These are phyloP conservation scores for Globisporangium alternatum DNA, from an alignment of 352 stramenopile genomes.

Conservation along the genomic window DNA sequence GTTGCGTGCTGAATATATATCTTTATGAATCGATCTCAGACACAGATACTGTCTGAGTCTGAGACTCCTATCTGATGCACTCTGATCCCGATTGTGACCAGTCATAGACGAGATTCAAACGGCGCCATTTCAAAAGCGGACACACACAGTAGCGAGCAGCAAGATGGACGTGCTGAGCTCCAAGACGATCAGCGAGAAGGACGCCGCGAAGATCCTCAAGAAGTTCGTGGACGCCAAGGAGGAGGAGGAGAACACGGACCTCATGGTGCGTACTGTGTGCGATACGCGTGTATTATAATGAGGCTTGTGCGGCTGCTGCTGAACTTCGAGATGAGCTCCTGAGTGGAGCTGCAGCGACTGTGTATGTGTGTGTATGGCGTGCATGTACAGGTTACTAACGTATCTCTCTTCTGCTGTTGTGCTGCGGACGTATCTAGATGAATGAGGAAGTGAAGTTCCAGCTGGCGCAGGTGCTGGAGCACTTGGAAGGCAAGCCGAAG, in stretches of 20 bases:
- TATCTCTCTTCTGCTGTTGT: neutral
- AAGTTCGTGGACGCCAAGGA: conserved; percentile 73
- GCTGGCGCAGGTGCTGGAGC: conserved; percentile 66
- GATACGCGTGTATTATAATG: conserved; percentile 15
- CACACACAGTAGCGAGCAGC: neutral
- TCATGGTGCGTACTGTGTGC: conserved; percentile 47
- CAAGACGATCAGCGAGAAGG: conserved; percentile 57
- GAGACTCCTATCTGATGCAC: neutral
- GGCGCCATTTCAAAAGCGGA: neutral
- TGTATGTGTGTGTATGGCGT: conserved; percentile 1
- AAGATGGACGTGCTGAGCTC: conserved; percentile 69
- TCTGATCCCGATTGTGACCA: conserved; percentile 8
- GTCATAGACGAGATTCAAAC: neutral
- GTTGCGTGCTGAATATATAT: conserved; percentile 10
- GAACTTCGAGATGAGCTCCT: neutral
- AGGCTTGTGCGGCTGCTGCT: neutral
- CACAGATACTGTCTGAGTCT: neutral
- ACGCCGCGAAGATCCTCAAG: conserved; percentile 69
- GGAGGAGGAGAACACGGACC: conserved; percentile 55
- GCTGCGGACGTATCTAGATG: conserved; percentile 34
- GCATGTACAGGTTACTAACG: neutral
- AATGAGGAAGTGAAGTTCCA: conserved; percentile 78
- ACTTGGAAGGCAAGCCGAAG: conserved; percentile 49
- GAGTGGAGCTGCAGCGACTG: neutral
- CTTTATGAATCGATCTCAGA: conserved; percentile 16